Base-by-base conservation (phyloP, 768 basidiomycete species). In the Tricholomella constricta region DNA sequence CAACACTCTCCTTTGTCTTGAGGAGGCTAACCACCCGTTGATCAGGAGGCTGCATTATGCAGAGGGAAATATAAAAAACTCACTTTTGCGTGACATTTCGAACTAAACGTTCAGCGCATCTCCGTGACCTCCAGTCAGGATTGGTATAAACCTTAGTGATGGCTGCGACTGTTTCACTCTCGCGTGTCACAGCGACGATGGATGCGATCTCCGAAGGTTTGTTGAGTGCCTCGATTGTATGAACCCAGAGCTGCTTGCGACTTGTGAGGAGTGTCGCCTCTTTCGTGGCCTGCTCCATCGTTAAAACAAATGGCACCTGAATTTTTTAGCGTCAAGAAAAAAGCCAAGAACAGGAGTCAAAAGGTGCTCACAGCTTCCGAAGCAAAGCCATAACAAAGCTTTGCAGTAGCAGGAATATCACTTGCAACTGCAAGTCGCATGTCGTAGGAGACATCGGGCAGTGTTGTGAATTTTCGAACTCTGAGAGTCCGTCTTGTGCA, bases 131-230 rank as follows among this genome's bases (percentile, higher is more conserved):
- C 75, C 79, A 84, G 1, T 60, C n/a, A 0, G 78, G 73, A 43
- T 76, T 69, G 1, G 89, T 90, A 62, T 76, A 87, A 1, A 90
- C 88, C 64, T 91, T 90, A 35, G 85, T 86, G 37, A 91, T 81
- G 0, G 84, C 80, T 1, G 83, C 80, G 29, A 85, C 76, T 2
- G 62, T 70, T 0, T 71, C 69, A 20, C 75, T 81, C 52, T 81
- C 79, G 10, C 89, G 72, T 9, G 88, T 87, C 22, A 52, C 55
- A 5, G 51, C 55, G 4, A 55, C 54, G 12, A 55, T 54, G 14
- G 55, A 57, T 8, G 51, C 52, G 36, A 56, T 45, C 6, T 49
- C 51, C 14, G 51, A n/a, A 26, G 38, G 27, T 19, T n/a, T n/a
- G 6, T 51, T 45, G 43, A 45, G 41, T 4, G 20, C 22, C 31